These are phyloP conservation scores for Candida yuanshanica DNA, from an alignment of 805 yeast genomes.

Conservation along the genomic window DNA sequence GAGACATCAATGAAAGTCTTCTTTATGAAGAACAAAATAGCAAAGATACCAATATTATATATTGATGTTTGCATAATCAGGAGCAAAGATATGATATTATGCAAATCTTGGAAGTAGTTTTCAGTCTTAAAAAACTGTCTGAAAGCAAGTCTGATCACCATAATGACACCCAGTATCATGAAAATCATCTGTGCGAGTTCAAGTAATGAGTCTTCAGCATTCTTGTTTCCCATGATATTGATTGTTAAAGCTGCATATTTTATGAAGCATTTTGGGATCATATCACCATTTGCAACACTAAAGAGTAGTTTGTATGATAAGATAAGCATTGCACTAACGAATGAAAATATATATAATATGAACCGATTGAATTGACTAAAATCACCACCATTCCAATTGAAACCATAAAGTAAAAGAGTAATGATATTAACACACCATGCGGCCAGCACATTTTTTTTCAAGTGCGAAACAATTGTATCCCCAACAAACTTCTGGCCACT, in stretches of 20 bases:
- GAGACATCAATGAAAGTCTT: slow-evolving; percentile 6
- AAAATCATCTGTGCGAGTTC: slow-evolving; percentile 32
- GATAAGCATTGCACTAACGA: slow-evolving; percentile 40
- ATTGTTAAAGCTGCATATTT: slow-evolving; percentile 25
- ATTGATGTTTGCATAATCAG: slow-evolving; percentile 46
- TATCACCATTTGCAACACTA: slow-evolving; percentile 48
- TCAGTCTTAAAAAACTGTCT: slow-evolving; percentile 2
- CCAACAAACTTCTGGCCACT: slow-evolving; percentile 79
- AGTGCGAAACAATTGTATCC: slow-evolving; percentile 39
- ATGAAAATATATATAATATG: slow-evolving; percentile 39
- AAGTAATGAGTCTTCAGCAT: slow-evolving; percentile 26
- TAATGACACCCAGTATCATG: slow-evolving; percentile 25
- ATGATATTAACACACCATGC: slow-evolving; percentile 45
- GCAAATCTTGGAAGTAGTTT: slow-evolving; percentile 28
- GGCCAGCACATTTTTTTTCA: slow-evolving; percentile 29
- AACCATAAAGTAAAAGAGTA: slow-evolving; percentile 30
- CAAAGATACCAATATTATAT: slow-evolving; percentile 43
- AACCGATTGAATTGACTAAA: slow-evolving; percentile 21
- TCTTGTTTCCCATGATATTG: slow-evolving; percentile 24
- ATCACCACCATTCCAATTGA: slow-evolving; percentile 22
- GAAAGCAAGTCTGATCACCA: slow-evolving; percentile 27
- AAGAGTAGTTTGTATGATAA: slow-evolving; percentile 51
- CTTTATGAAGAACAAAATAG: slow-evolving; percentile 31
- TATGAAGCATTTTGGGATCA: slow-evolving; percentile 36
- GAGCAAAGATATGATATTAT: slow-evolving; percentile 33